Evolutionary conservation across 2,329 filamentous ascomycete species (phyloP), one percentile per base, ranked within the genome.

Genomic region (Lanzia echinophila): DNA sequence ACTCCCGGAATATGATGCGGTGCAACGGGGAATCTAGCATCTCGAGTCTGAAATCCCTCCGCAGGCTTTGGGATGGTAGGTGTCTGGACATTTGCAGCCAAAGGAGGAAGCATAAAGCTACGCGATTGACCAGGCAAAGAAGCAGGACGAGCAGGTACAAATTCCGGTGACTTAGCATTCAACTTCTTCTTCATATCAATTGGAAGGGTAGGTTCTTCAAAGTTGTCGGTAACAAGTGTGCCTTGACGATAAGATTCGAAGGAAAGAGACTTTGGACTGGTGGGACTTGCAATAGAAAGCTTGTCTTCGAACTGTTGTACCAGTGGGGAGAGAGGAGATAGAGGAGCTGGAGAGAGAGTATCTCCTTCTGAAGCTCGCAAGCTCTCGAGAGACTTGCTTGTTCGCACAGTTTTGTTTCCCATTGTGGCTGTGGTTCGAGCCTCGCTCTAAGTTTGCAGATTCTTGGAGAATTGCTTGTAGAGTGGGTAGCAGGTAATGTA

Each of bases 381-480:
- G n/a, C 24, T 20, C 7, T 13, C 28, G 13, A 48, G 22, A 12
- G 45, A 42, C n/a, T 20, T 53, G 4, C 34, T 53, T 22, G n/a
- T 17, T 28, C 44, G 50, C n/a, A 44, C 28, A n/a, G 48, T 48
- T 28, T 53, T 53, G n/a, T 53, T 53, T 42, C 44, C 50, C 50
- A 53, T 53, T 6, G 15, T 42, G 19, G 15, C 24, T n/a, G 19
- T 24, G 36, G 12, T 22, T 44, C 22, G 4, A 15, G 13, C 10
- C 4, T 28, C 8, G 24, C 24, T 28, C 8, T 4, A 8, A 4
- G 4, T 28, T 8, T 28, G 24, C 24, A 28, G 24, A 28, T 4
- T 4, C 8, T 28, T 28, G 24, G 8, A 8, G 24, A 28, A 28
- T 8, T 28, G 24, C 4, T 28, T 28, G 24, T 28, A 28, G 24